phyloP scores from a whole-genome alignment of 2,329 filamentous ascomycete genomes.

The Fragosphaeria purpurea region DNA sequence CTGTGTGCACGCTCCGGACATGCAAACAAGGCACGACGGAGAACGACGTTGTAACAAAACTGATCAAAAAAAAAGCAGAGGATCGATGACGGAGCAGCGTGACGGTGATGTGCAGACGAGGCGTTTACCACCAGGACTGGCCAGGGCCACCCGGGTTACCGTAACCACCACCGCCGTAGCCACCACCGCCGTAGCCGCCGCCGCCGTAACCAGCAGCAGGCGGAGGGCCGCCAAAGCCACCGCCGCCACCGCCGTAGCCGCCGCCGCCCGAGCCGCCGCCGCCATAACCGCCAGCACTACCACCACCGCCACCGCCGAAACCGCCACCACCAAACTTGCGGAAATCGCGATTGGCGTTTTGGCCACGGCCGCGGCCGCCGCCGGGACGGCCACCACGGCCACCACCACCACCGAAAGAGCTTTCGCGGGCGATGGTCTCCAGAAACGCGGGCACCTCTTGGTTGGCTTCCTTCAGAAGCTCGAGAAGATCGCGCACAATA shows the following conservation, averaged over 20 bases:
- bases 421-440: conserved; percentile 94
- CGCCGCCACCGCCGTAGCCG: conserved; percentile 32
- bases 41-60: conserved; percentile 6
- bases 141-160: conserved; percentile 58
- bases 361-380: conserved; percentile 63
- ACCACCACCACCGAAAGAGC: conserved; percentile 66
- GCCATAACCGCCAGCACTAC: conserved; percentile 46
- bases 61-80: neutral
- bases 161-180: conserved; percentile 38
- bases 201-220: conserved; percentile 29
- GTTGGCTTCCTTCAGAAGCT: conserved; percentile 98
- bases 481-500: conserved; percentile 90
- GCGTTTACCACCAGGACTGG: conserved; percentile 57
- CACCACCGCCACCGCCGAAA: conserved; percentile 37
- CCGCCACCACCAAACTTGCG: conserved; percentile 63
- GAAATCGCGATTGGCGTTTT: conserved; percentile 72
- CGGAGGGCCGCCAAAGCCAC: conserved; percentile 34
- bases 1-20: too few relatives aligned
- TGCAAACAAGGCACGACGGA: too few relatives aligned
- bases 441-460: conserved; percentile 92
- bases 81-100: neutral
- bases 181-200: conserved; percentile 33
- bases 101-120: neutral
- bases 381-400: conserved; percentile 52
- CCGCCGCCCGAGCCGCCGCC: conserved; percentile 30